phyloP scores from a whole-genome alignment of 1,284 basidiomycete genomes.

The Mycena sp. region DNA sequence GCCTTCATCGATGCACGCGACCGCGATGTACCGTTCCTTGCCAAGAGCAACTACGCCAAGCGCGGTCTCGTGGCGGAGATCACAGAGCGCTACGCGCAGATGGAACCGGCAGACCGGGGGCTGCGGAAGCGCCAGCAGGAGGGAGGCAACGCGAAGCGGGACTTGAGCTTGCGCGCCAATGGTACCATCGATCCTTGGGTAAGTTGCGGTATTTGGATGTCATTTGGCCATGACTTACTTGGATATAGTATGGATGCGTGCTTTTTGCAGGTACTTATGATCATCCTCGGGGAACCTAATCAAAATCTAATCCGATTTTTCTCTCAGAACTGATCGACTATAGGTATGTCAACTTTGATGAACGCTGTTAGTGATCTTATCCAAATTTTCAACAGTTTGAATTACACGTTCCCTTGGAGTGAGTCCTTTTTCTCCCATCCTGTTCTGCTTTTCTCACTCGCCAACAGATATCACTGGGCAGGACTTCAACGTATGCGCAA shows the following conservation, averaged over 20 bases:
- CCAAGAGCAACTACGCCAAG: slow-evolving; percentile 21
- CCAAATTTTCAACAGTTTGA: slow-evolving; percentile 51
- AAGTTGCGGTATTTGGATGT: slow-evolving; percentile 66
- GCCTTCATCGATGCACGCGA: slow-evolving; percentile 1
- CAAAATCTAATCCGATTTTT: too few species aligned
- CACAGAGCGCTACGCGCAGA: slow-evolving; percentile 30
- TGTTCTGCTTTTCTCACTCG: too few species aligned
- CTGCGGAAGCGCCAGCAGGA: slow-evolving; percentile 1
- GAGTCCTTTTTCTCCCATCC: too few species aligned
- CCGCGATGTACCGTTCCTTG: slow-evolving; percentile 5
- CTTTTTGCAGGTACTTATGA: slow-evolving; percentile 39
- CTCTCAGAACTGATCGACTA: slow-evolving; percentile 64
- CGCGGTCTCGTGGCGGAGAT: slow-evolving; percentile 40
- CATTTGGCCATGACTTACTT: slow-evolving; percentile 64
- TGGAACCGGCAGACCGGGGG: neutral
- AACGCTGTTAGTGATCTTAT: too few species aligned
- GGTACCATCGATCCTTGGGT: slow-evolving; percentile 62
- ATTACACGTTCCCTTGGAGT: slow-evolving; percentile 71
- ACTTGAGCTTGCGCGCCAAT: slow-evolving; percentile 52
- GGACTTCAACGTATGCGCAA: slow-evolving; percentile 23
- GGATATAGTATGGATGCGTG: slow-evolving; percentile 63
- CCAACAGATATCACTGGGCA: neutral
- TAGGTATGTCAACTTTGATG: too few species aligned
- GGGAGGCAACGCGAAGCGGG: slow-evolving; percentile 41
- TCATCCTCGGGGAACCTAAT: too few species aligned